A percentile compares a stretch with the other conserved stretches of the same genome.
Evolutionary conservation across 2,329 filamentous ascomycete species (phyloP).

Genomic region (Trichoderma lentiforme): DNA sequence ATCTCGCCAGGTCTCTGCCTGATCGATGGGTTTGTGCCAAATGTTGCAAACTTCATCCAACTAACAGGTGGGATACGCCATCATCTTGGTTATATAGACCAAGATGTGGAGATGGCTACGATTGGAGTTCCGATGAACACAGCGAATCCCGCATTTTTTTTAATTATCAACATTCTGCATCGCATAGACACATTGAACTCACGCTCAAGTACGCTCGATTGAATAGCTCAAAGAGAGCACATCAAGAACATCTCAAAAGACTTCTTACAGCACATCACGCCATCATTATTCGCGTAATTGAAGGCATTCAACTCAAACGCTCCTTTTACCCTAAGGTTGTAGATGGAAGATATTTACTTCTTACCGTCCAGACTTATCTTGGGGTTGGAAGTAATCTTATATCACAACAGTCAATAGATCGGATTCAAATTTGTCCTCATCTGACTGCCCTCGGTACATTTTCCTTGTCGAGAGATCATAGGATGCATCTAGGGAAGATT

Average conservation of each 20-base stretch:
- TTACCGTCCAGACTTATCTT: neutral
- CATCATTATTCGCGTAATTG: too few relatives aligned
- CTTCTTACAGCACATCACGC: neutral
- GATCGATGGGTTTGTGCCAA: neutral
- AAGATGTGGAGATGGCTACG: neutral
- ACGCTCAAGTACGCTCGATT: neutral
- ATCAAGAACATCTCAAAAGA: neutral
- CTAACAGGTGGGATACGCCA: neutral
- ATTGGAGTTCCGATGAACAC: neutral
- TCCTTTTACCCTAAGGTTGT: neutral
- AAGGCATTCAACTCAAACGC: neutral
- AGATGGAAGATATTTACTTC: constrained; percentile 1
- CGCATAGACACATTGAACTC: neutral
- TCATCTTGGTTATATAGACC: neutral
- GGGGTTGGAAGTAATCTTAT: neutral
- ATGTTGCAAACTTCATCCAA: neutral
- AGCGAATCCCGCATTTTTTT: neutral
- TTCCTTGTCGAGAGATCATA: neutral
- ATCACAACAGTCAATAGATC: neutral
- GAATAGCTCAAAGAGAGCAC: neutral
- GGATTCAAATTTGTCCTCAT: neutral
- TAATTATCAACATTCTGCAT: neutral
- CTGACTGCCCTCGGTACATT: neutral
- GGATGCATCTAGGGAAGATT: neutral
- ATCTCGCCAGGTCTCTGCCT: neutral